Percentiles rank a stretch among this genome's conserved stretches.
Conservation (phyloP, 352 stramenopile genomes). For the Phytophthora cryptogea region DNA sequence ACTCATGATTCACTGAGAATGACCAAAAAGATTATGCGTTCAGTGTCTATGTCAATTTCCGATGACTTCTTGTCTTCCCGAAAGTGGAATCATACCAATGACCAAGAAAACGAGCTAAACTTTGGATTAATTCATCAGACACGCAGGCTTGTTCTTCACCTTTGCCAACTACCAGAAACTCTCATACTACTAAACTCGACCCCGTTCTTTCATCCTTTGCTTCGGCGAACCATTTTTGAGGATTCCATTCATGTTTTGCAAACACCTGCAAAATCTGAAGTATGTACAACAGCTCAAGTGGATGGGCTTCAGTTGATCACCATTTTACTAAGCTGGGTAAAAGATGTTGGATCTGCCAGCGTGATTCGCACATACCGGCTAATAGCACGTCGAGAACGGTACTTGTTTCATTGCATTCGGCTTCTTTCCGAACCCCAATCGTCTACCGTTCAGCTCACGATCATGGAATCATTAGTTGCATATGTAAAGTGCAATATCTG, state of each 20-base stretch:
- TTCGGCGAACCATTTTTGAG: conserved; percentile 13
- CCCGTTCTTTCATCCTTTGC: conserved; percentile 18
- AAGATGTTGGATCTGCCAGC: not conserved
- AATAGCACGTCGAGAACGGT: conserved; percentile 7
- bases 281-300: conserved; percentile 7
- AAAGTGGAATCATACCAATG: conserved; percentile 1
- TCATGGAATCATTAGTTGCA: conserved; percentile 8
- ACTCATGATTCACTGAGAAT: not conserved
- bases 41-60: not conserved
- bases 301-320: conserved; percentile 10
- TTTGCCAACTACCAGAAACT: not conserved
- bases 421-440: conserved; percentile 6
- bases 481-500: conserved; percentile 17
- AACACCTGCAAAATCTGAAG: not conserved
- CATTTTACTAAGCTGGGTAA: not conserved
- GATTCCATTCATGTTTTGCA: conserved; percentile 15
- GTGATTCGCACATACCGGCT: conserved; percentile 12
- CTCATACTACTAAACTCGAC: conserved; percentile 1
- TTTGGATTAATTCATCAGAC: conserved; percentile 16
- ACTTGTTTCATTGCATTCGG: conserved; percentile 14
- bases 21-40: not conserved
- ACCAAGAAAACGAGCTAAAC: not conserved
- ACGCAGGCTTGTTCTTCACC: conserved; percentile 5
- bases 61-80: conserved; percentile 13
- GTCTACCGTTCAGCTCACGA: not conserved